Base-by-base conservation (phyloP, 2,329 filamentous ascomycete species). In the Nothomitra cinnamomea region DNA sequence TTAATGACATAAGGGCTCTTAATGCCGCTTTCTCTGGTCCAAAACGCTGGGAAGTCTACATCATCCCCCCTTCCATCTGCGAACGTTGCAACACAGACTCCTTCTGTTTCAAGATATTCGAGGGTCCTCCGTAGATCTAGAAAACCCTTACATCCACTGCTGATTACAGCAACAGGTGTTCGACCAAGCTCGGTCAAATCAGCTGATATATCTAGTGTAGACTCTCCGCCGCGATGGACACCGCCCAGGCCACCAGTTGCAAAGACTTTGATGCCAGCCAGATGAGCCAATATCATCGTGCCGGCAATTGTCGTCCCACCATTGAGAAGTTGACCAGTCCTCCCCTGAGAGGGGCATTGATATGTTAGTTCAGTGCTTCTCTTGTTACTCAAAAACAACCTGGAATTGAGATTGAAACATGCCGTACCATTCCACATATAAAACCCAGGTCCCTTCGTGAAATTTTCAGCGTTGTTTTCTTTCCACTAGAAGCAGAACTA, bases 111-210 rank as follows among this genome's bases (percentile, higher is more conserved):
- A 2, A 84, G 71, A 60, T 80, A 82, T 70, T 98, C 92, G 3
- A 98, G 74, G 0, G 92, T 98, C 52, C 87, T 77, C 1, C 85
- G 81, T 56, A 95, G 88, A 64, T 98, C 92, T 38, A 98, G 74
- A 66, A 98, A 96, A 57, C 90, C 92, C 70, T 98, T 98, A 70
- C 87, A 94, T 13, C 92, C 92, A 58, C 85, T 87, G 66, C 83
- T 85, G 52, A 98, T 74, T 1, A 98, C 89, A 24, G 89, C 83
- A 52, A 98, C 83, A 10, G 86, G 80, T 6, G 89, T 95, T 55
- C 88, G 78, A 15, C 92, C 89, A 51, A 98, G 78, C 72, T 96
- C 92, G 2, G 87, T 95, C 56, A 98, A 74, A 68, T 98, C 92
- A 41, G 92, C 90, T 56, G 90, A 96, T 57, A 98, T 79, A 65